Percentiles rank a stretch among this genome's conserved stretches.
Conservation (phyloP, 108 stramenopile species). For the Chaetoceros tenuissimus region DNA sequence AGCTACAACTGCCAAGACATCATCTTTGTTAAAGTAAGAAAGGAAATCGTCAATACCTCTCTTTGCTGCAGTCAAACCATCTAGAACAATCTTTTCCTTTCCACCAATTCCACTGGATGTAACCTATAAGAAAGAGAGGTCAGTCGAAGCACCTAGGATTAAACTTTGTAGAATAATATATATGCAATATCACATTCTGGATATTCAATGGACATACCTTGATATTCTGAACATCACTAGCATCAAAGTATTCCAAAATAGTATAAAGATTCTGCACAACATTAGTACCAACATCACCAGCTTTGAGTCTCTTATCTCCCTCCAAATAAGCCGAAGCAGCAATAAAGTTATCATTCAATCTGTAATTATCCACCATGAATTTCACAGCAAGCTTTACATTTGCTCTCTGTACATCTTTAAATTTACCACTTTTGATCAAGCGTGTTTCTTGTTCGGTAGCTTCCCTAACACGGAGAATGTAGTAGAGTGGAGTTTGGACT, state of each 20-base stretch:
- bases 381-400: slow-evolving; percentile 84
- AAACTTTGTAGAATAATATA: not conserved
- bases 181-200: not conserved
- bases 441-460: slow-evolving; percentile 77
- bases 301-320: slow-evolving; percentile 30
- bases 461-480: slow-evolving; percentile 68
- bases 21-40: slow-evolving; percentile 48
- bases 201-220: slow-evolving; percentile 46
- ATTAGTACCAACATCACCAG: slow-evolving; percentile 46
- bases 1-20: slow-evolving; percentile 31
- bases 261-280: slow-evolving; percentile 72
- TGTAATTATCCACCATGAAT: slow-evolving; percentile 81
- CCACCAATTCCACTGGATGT: slow-evolving; percentile 37
- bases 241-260: slow-evolving; percentile 85
- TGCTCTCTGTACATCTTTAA: slow-evolving; percentile 82
- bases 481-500: slow-evolving; percentile 27
- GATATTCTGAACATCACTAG: slow-evolving; percentile 67
- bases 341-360: slow-evolving; percentile 58
- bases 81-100: slow-evolving; percentile 64
- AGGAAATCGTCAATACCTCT: slow-evolving; percentile 70
- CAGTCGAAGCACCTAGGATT: not conserved
- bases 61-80: slow-evolving; percentile 54
- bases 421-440: slow-evolving; percentile 75
- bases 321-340: slow-evolving; percentile 51
- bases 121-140: slow-evolving; percentile 11